Conservation (phyloP, 345 rosid species). For the Lenwebbia sp. region DNA sequence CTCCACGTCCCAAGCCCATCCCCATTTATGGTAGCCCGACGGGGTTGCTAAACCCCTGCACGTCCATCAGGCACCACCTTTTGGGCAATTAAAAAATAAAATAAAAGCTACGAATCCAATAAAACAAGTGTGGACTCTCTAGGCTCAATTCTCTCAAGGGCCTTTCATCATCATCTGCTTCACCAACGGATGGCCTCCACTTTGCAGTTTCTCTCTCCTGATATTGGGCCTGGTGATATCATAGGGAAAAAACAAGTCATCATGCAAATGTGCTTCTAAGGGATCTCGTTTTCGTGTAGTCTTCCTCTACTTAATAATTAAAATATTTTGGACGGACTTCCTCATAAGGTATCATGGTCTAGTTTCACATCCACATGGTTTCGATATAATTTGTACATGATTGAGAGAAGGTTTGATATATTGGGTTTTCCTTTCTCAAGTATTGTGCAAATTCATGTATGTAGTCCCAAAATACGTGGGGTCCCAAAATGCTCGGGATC, state of each 20-base stretch:
- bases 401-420: too few species aligned
- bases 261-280: background rate
- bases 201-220: background rate
- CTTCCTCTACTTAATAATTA: too few species aligned
- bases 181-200: background rate
- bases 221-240: background rate
- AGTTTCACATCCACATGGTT: too few species aligned
- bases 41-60: background rate
- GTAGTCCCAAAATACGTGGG: too few species aligned
- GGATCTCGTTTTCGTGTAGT: background rate
- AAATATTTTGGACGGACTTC: too few species aligned
- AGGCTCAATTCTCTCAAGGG: background rate
- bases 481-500: too few species aligned
- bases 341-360: too few species aligned
- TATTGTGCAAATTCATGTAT: too few species aligned
- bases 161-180: background rate
- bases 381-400: too few species aligned
- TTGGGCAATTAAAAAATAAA: background rate
- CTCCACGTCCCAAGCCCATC: background rate
- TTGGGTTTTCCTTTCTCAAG: too few species aligned
- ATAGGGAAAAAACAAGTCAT: background rate
- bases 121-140: too few species aligned
- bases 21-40: background rate
- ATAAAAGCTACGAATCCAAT: too few species aligned
- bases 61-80: background rate